Percentiles rank a stretch among this genome's conserved stretches.
Conservation (phyloP, 2,329 filamentous ascomycete genomes). For the Sclerotiophoma versabilis region DNA sequence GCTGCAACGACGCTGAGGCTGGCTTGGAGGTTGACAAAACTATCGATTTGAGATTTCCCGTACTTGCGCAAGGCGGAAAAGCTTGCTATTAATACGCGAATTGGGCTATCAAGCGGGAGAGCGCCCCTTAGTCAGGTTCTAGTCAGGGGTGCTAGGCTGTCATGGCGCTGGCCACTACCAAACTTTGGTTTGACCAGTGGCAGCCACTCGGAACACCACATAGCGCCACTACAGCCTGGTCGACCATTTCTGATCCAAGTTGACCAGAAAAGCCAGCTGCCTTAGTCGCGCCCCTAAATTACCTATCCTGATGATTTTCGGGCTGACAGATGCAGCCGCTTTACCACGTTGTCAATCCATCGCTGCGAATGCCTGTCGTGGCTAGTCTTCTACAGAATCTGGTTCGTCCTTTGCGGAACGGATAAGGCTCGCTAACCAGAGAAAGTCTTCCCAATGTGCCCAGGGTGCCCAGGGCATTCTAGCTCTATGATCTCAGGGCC, state of each 20-base stretch:
- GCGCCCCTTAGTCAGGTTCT: slow-evolving; percentile 17
- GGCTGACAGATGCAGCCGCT: slow-evolving; percentile 3
- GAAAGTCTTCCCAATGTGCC: background rate
- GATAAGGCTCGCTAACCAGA: slow-evolving; percentile 4
- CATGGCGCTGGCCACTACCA: slow-evolving; percentile 11
- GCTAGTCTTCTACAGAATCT: background rate
- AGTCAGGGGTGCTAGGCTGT: slow-evolving; percentile 19
- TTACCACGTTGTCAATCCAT: slow-evolving; percentile 4
- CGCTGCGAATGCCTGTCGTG: slow-evolving; percentile 5
- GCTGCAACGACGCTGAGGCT: slow-evolving; percentile 2
- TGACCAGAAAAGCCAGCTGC: slow-evolving; percentile 9
- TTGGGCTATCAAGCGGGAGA: slow-evolving; percentile 11
- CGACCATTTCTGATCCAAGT: slow-evolving; percentile 12
- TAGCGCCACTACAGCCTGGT: slow-evolving; percentile 13
- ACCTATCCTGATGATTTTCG: background rate
- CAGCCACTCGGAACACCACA: slow-evolving; percentile 18
- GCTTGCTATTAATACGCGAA: slow-evolving; percentile 17
- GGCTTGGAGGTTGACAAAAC: slow-evolving; percentile 10
- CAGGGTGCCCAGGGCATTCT: background rate
- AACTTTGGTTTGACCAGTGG: slow-evolving; percentile 13
- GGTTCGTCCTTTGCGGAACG: background rate
- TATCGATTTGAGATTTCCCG: slow-evolving; percentile 21
- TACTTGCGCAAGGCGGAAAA: slow-evolving; percentile 12
- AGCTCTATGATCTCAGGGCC: background rate
- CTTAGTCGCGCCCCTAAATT: slow-evolving; percentile 10